A percentile compares a stretch with the other conserved stretches of the same genome.
Conservation (phyloP, 192 early-diverging fungal genomes). For the Dissophora globulifera region DNA sequence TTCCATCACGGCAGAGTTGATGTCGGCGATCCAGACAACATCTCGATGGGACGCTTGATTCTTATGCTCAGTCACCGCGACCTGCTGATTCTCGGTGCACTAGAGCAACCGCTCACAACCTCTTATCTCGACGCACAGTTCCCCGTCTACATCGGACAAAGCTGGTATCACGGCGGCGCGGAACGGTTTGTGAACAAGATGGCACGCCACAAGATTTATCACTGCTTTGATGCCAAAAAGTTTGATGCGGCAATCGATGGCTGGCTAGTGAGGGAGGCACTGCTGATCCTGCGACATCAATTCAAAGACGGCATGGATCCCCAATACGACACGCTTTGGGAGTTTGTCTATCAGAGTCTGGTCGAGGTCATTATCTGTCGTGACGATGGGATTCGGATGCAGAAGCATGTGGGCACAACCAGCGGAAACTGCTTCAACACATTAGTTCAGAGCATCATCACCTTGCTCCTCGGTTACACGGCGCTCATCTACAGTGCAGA, state of each 20-base stretch:
- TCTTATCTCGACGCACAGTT: slow-evolving; percentile 28
- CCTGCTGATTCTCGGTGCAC: slow-evolving; percentile 24
- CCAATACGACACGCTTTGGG: slow-evolving; percentile 29
- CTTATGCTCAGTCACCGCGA: slow-evolving; percentile 48
- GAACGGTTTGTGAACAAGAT: slow-evolving; percentile 48
- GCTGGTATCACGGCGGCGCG: slow-evolving; percentile 40
- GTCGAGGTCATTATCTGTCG: slow-evolving; percentile 43
- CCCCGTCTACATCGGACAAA: slow-evolving; percentile 46
- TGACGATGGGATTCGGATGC: slow-evolving; percentile 46
- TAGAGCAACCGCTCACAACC: slow-evolving; percentile 34
- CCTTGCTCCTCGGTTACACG: slow-evolving; percentile 38
- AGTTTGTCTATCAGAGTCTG: slow-evolving; percentile 32
- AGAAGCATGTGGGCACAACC: slow-evolving; percentile 47
- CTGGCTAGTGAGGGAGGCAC: slow-evolving; percentile 36
- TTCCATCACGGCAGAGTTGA: not conserved
- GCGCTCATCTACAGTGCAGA: slow-evolving; percentile 28
- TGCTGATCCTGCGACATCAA: slow-evolving; percentile 26
- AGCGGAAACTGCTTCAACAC: slow-evolving; percentile 48
- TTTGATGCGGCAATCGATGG: slow-evolving; percentile 47
- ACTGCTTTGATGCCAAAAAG: slow-evolving; percentile 47
- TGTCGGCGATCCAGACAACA: not conserved
- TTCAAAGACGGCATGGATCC: slow-evolving; percentile 28
- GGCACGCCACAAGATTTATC: slow-evolving; percentile 24
- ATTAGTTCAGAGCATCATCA: slow-evolving; percentile 42
- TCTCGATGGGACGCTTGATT: slow-evolving; percentile 36